Evolutionary conservation across 2,329 filamentous ascomycete species (phyloP), one percentile per base, ranked within the genome.

Genomic region (Seiridium cupressi): DNA sequence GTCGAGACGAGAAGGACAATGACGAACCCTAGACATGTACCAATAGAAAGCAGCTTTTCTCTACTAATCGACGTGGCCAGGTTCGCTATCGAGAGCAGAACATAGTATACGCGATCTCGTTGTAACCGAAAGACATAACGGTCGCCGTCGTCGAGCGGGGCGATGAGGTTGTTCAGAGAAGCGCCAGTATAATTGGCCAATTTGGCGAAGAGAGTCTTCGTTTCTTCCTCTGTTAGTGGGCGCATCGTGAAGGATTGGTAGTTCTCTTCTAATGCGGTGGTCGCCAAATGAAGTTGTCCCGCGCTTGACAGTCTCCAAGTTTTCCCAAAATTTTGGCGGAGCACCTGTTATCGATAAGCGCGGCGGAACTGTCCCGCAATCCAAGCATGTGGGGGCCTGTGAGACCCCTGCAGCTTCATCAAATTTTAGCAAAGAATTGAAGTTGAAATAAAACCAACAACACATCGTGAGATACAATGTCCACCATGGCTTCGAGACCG

Each of bases 111-210:
- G n/a, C 55, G 55, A 1, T 58, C 55, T 10, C 46, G 44, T 44
- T 94, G 88, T 58, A 96, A 82, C 59, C 92, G 89, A 76, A 97
- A 96, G 63, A 96, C 92, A 76, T 92, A 89, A 70, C 92, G 88
- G 75, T 95, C 91, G 66, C 84, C 82, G 62, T 88, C 84, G 69
- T 84, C 82, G 62, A 90, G 80, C 8, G 90, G 89, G 53, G 89
- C 86, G 68, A 94, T 92, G 66, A 97, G 85, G 76, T 92, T 88
- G 76, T 93, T 94, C 67, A 97, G 84, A 18, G 91, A 93, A 69
- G 85, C 86, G 66, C 93, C 93, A 32, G 91, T 95, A 81, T 98
- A 99, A 76, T 93, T 91, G 61, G 95, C 95, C 46, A 99, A 87
- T 81, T 98, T 97, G 68, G 89, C 86, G 77, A 97, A 96, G 69